Evolutionary conservation across 495 filamentous ascomycete genomes (phyloP), one percentile per base, ranked within the genome.

Genomic region (Aspergillus kassunensis): DNA sequence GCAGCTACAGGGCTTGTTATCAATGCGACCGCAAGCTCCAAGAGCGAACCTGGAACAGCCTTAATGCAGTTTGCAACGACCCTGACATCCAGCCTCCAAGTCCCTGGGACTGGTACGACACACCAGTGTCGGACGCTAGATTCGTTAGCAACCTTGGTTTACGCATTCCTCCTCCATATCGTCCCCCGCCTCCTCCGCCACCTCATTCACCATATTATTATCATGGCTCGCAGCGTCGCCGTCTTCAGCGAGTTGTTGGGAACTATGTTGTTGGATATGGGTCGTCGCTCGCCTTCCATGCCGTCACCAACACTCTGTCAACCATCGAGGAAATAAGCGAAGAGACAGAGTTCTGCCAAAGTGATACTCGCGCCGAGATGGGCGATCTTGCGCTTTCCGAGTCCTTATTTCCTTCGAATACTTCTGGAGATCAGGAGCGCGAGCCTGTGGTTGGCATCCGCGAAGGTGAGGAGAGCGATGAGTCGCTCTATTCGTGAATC

Each of bases 1-100:
- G 82, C 58, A 70, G 66, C 45, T 77, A 67, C 59, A 77, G 65
- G 40, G 69, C 70, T 52, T 87, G 82, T 56, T 72, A 71, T 15
- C 29, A 24, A 15, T 87, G 83, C 55, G 70, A 75, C 15, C 67
- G 67, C 24, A 65, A 60, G 25, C 71, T 65, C 11, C 55, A 58
- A 16, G 66, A 76, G 9, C 74, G 79, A 37, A 62, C 73, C 4
- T 81, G 60, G 57, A 52, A 78, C 4, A 76, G 72, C 54, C 57
- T 86, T 31, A 60, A 82, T 44, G 74, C 66, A 3, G 60, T 83
- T 25, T 57, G 68, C 19, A 53, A 49, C 23, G 46, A 61, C 18
- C 30, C 34, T 11, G 62, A 76, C 11, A 44, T 50, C 18, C 34
- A 49, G 4, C 43, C 40, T 10, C 47, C 55, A 3, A 42, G 49